These are phyloP conservation scores for Cladophialophora immunda DNA, from an alignment of 2,329 filamentous ascomycete species.

Conservation along the genomic window DNA sequence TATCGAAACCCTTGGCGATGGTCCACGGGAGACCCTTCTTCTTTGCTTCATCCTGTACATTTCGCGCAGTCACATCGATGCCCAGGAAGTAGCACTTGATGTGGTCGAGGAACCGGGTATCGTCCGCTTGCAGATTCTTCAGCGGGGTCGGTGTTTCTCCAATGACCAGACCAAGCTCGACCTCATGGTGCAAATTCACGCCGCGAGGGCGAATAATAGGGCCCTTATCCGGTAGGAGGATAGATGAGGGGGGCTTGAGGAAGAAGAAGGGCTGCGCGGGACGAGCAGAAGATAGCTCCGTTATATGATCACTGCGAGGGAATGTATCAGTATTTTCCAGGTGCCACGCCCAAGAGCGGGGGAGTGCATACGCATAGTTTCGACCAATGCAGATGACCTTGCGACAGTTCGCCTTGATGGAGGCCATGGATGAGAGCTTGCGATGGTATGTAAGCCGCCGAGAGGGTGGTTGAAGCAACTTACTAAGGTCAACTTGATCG, in stretches of 20 bases:
- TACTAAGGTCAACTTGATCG: neutral
- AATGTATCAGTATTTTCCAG: constrained; percentile 26
- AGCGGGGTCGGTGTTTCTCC: constrained; percentile 70
- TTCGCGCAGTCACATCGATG: constrained; percentile 97
- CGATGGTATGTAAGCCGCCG: neutral
- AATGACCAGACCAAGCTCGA: constrained; percentile 90
- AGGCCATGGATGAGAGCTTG: constrained; percentile 45
- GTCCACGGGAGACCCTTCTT: constrained; percentile 95
- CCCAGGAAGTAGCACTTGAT: constrained; percentile 87
- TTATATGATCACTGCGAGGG: constrained; percentile 79
- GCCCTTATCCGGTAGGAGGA: constrained; percentile 75
- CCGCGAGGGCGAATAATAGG: constrained; percentile 83
- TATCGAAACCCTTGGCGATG: constrained; percentile 97
- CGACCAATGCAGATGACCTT: constrained; percentile 94
- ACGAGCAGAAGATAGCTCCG: constrained; percentile 84
- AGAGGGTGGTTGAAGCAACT: neutral
- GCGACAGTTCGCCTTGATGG: constrained; percentile 62
- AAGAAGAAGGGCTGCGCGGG: constrained; percentile 99
- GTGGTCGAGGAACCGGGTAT: constrained; percentile 74
- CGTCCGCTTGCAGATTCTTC: constrained; percentile 71
- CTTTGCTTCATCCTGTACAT: constrained; percentile 96
- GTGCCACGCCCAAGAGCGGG: constrained; percentile 20
- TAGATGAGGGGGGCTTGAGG: constrained; percentile 89
- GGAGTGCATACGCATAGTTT: constrained; percentile 82
- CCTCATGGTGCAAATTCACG: constrained; percentile 89